These are phyloP conservation scores for Dinochytrium kinnereticum DNA, from an alignment of 371 early-diverging fungal genomes.

Conservation along the genomic window DNA sequence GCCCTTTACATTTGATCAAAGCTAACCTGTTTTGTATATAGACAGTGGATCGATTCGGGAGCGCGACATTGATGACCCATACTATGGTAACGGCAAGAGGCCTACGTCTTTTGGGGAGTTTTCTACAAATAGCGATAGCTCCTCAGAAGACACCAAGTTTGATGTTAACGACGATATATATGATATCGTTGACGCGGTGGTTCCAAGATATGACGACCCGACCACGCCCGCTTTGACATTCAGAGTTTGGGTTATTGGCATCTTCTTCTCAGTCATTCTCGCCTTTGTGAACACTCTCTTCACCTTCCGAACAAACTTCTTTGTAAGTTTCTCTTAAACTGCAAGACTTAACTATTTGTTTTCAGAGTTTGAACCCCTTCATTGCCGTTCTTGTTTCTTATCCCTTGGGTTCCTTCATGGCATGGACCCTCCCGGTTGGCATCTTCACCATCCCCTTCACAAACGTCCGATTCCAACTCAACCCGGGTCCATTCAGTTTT, in stretches of 20 bases:
- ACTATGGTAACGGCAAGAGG: background rate
- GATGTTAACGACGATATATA: constrained; percentile 9
- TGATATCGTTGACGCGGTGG: constrained; percentile 27
- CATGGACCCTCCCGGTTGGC: constrained; percentile 55
- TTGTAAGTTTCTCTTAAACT: constrained; percentile 7
- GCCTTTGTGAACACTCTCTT: constrained; percentile 67
- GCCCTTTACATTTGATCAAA: background rate
- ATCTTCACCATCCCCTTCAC: constrained; percentile 24
- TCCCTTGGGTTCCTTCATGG: constrained; percentile 71
- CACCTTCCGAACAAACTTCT: constrained; percentile 23
- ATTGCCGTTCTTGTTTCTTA: constrained; percentile 70
- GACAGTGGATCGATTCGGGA: background rate
- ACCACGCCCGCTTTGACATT: constrained; percentile 72
- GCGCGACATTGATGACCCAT: background rate
- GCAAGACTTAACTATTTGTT: background rate
- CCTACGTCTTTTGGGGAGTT: background rate
- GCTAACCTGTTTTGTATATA: background rate
- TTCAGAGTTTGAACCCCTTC: constrained; percentile 51
- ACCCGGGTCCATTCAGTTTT: constrained; percentile 35
- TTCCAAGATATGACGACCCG: constrained; percentile 48
- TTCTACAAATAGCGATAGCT: background rate
- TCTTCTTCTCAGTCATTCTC: constrained; percentile 64
- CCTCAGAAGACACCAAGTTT: background rate
- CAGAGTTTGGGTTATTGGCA: constrained; percentile 71
- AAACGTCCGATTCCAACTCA: constrained; percentile 23